Base-by-base conservation (phyloP, 2,329 filamentous ascomycete species). In the Fusarium sulawesiense region DNA sequence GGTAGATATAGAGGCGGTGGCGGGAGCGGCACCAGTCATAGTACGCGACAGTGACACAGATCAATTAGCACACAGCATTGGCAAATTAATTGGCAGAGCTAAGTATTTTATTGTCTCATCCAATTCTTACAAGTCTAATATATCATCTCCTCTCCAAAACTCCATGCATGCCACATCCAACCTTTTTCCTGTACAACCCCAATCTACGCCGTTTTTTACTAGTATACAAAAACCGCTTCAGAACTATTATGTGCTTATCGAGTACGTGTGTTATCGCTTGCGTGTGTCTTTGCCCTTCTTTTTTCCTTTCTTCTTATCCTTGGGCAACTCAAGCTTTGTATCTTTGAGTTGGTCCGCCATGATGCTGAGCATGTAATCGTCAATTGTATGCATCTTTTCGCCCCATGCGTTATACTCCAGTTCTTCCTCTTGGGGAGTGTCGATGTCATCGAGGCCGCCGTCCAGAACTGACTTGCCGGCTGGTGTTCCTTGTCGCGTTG, bases 281-380 rank as follows among this genome's bases (percentile, higher is more conserved):
- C 87, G 80, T 42, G 82, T 87, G 64, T 89, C 87, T 69, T 86
- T 88, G 54, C 87, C 87, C 78, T 84, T 85, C 66, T 83, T 88
- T 78, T 87, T 90, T 37, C 84, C 83, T 78, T 86, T 89, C 78
- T 88, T 90, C 78, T 87, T 89, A 73, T 91, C 89, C 79, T 85
- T 88, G 7, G 89, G 89, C 30, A 91, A 76, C 68, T 91, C 89
- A 59, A 91, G 79, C 53, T 87, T 84, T 25, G 87, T 88, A 49
- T 86, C 83, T 73, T 87, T 86, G 23, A 91, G 81, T 76, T 85
- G 83, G 68, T 81, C 89, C 47, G 86, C 85, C 89, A 94, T 93
- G 59, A 88, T 87, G 37, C 83, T 82, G 53, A 96, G 81, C 86
- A 96, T 91, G 76, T 92, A 93, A 54, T 93, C 89, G 76, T 95